Conservation (phyloP, 768 basidiomycete species). For the Termitomyces eurrhizus region DNA sequence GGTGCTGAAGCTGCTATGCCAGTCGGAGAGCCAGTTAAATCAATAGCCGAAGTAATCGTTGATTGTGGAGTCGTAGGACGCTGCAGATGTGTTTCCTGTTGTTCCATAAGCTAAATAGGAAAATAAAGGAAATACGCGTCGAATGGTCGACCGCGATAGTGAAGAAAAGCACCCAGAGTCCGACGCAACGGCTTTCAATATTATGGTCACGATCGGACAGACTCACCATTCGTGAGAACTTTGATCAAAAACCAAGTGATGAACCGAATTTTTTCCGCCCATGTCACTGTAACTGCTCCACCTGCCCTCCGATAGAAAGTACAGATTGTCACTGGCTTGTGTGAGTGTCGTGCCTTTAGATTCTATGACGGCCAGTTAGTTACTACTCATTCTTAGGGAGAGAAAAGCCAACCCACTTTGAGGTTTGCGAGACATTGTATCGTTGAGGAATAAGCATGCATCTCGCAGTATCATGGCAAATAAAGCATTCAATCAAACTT, state of each 20-base stretch:
- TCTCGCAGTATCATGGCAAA: background rate
- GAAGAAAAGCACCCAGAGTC: slow-evolving; percentile 4
- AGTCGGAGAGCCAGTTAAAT: slow-evolving; percentile 44
- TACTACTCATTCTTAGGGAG: background rate
- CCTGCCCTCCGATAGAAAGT: background rate
- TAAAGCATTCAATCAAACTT: background rate
- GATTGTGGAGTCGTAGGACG: slow-evolving; percentile 30
- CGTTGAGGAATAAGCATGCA: background rate
- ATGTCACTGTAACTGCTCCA: background rate
- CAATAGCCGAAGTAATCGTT: slow-evolving; percentile 55
- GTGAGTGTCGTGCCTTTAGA: background rate
- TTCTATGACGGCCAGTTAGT: too few relatives aligned
- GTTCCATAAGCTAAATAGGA: slow-evolving; percentile 27
- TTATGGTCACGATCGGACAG: background rate
- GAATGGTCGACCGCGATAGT: slow-evolving; percentile 10
- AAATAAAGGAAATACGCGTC: slow-evolving; percentile 11
- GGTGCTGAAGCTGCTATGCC: slow-evolving; percentile 42
- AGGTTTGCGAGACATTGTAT: background rate
- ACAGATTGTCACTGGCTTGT: too few relatives aligned
- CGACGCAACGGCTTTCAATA: background rate
- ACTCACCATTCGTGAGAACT: slow-evolving; percentile 12
- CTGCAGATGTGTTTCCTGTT: slow-evolving; percentile 28
- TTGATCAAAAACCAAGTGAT: background rate
- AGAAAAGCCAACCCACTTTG: too few relatives aligned
- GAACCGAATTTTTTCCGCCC: background rate